Evolutionary conservation across 2,329 filamentous ascomycete genomes (phyloP).

Genomic region (Penicillium brasilianum): DNA sequence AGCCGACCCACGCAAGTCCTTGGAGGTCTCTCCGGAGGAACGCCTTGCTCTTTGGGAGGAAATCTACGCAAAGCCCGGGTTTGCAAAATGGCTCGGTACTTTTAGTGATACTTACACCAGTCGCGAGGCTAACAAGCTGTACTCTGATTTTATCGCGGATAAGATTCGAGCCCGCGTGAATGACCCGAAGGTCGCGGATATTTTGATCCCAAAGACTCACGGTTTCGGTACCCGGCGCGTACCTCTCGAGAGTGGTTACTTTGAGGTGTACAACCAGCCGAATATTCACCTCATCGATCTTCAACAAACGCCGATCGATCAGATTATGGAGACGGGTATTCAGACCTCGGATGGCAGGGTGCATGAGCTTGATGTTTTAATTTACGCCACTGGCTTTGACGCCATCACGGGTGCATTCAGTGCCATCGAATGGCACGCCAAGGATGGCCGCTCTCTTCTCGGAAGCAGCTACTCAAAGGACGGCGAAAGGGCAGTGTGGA

Average conservation of each 20-base stretch:
- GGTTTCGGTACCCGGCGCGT: constrained; percentile 26
- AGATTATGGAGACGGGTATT: constrained; percentile 42
- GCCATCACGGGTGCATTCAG: constrained; percentile 49
- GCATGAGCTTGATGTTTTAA: constrained; percentile 49
- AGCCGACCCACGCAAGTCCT: constrained; percentile 24
- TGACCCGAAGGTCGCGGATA: constrained; percentile 23
- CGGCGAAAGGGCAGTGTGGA: constrained; percentile 29
- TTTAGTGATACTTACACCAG: constrained; percentile 27
- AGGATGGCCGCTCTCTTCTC: constrained; percentile 39
- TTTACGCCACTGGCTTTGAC: constrained; percentile 54
- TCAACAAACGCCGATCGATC: constrained; percentile 24
- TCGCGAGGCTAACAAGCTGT: constrained; percentile 25
- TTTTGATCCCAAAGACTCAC: constrained; percentile 27
- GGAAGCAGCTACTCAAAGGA: constrained; percentile 25
- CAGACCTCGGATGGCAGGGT: constrained; percentile 43
- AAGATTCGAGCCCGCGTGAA: constrained; percentile 27
- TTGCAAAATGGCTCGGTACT: constrained; percentile 28
- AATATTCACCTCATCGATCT: constrained; percentile 43
- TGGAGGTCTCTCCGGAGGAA: constrained; percentile 23
- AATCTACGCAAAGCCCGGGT: constrained; percentile 26
- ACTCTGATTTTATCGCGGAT: constrained; percentile 27
- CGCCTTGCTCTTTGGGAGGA: constrained; percentile 21
- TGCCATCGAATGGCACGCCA: constrained; percentile 47
- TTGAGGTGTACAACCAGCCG: constrained; percentile 41
- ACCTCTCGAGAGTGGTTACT: constrained; percentile 35